phyloP scores from a whole-genome alignment of 2,329 filamentous ascomycete genomes.

The Fusarium aywerte region DNA sequence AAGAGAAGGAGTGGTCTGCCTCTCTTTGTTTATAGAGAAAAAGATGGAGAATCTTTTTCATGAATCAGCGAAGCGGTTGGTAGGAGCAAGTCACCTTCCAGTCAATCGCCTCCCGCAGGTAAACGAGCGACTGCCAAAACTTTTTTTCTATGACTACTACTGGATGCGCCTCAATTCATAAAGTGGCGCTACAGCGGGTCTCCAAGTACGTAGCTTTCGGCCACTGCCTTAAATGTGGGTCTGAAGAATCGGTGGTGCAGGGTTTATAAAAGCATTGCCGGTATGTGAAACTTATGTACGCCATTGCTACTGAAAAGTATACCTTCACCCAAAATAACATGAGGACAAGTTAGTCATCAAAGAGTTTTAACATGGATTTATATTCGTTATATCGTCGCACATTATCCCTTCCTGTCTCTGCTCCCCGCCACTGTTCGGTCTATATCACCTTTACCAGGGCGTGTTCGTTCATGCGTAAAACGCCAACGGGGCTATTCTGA shows the following conservation, averaged over 20 bases:
- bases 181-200: slow-evolving; percentile 23
- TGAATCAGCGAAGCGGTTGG: slow-evolving; percentile 32
- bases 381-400: slow-evolving; percentile 20
- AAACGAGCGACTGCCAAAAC: slow-evolving; percentile 17
- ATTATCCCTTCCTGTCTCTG: neutral
- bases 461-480: slow-evolving; percentile 3
- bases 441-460: neutral
- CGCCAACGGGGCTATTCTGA: slow-evolving; percentile 12
- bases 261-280: neutral
- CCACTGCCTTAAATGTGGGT: slow-evolving; percentile 20
- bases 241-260: neutral
- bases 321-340: neutral
- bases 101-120: slow-evolving; percentile 10
- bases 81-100: slow-evolving; percentile 8
- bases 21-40: slow-evolving; percentile 7
- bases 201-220: slow-evolving; percentile 14
- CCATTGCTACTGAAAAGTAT: neutral
- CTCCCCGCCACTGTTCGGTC: neutral
- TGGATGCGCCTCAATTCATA: slow-evolving; percentile 18
- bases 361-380: neutral
- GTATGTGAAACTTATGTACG: neutral
- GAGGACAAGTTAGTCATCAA: neutral
- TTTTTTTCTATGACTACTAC: slow-evolving; percentile 35
- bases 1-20: slow-evolving; percentile 12
- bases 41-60: slow-evolving; percentile 35